phyloP scores from a whole-genome alignment of 768 basidiomycete genomes.

The Panus rudis region DNA sequence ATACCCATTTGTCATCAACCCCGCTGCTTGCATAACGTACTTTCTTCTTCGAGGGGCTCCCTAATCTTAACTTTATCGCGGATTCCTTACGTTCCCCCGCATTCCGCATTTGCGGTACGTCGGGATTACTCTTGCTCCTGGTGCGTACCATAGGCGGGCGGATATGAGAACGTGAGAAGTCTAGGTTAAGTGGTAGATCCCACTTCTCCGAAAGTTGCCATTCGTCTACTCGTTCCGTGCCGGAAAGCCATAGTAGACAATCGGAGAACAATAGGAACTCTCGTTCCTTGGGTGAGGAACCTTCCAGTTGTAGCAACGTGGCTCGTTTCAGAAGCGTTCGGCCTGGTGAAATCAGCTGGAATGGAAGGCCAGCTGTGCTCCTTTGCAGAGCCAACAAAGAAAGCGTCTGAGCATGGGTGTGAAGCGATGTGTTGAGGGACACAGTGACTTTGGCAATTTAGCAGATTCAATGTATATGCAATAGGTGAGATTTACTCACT shows the following conservation, averaged over 20 bases:
- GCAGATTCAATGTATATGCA: not conserved
- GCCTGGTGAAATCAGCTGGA: constrained; percentile 74
- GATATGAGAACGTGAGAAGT: not conserved
- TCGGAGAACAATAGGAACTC: constrained; percentile 83
- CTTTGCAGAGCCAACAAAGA: constrained; percentile 73
- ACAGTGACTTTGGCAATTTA: constrained; percentile 50
- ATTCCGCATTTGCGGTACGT: constrained; percentile 29
- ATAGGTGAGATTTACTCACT: constrained; percentile 37
- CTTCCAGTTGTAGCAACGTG: constrained; percentile 50
- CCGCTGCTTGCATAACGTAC: constrained; percentile 26
- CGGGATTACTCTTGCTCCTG: constrained; percentile 58
- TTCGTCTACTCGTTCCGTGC: constrained; percentile 35
- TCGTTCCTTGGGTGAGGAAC: constrained; percentile 44
- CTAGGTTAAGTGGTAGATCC: constrained; percentile 9
- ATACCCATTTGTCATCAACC: constrained; percentile 64
- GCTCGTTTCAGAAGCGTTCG: constrained; percentile 72
- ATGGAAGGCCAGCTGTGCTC: constrained; percentile 67
- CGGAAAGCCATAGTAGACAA: constrained; percentile 69
- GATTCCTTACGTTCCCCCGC: constrained; percentile 12
- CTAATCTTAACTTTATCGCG: constrained; percentile 14
- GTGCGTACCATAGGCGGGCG: constrained; percentile 34
- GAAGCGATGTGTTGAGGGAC: constrained; percentile 74
- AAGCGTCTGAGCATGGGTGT: constrained; percentile 71
- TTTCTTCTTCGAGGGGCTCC: constrained; percentile 21
- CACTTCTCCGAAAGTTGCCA: constrained; percentile 19